Conservation (phyloP, 352 stramenopile species). For the Phytophthora fragariaefolia region DNA sequence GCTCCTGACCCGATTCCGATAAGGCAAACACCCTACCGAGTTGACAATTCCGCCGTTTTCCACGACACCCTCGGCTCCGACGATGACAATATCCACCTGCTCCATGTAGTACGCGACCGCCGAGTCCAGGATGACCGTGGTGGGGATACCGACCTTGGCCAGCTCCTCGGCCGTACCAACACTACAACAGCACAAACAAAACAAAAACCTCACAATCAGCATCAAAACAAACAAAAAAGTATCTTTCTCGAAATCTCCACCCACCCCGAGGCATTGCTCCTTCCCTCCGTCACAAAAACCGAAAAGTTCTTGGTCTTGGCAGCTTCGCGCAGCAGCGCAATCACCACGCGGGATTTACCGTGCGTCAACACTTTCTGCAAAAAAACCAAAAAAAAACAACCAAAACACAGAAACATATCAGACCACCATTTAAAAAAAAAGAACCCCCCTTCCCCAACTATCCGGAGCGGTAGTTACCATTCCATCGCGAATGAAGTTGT, state of each 20-base stretch:
- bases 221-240: conserved; percentile 14
- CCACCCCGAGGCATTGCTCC: conserved; percentile 90
- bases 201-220: conserved; percentile 1
- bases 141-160: conserved; percentile 90
- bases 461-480: conserved; percentile 66
- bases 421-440: too few relatives aligned
- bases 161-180: conserved; percentile 84
- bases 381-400: not conserved
- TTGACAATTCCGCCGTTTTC: conserved; percentile 99
- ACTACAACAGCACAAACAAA: conserved; percentile 30
- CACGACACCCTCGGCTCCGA: conserved; percentile 96
- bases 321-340: conserved; percentile 90
- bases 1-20: too few relatives aligned
- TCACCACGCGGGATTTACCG: conserved; percentile 93
- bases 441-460: too few relatives aligned
- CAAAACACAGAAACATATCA: not conserved
- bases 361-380: conserved; percentile 92
- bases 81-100: conserved; percentile 95
- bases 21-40: conserved; percentile 74
- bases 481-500: conserved; percentile 95
- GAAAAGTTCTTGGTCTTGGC: conserved; percentile 94
- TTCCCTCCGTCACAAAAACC: conserved; percentile 94
- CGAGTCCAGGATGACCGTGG: conserved; percentile 95
- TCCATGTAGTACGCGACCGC: conserved; percentile 98
- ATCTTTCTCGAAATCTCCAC: conserved; percentile 13